Conservation (phyloP, 2,329 filamentous ascomycete species). For the Cercospora sesami region DNA sequence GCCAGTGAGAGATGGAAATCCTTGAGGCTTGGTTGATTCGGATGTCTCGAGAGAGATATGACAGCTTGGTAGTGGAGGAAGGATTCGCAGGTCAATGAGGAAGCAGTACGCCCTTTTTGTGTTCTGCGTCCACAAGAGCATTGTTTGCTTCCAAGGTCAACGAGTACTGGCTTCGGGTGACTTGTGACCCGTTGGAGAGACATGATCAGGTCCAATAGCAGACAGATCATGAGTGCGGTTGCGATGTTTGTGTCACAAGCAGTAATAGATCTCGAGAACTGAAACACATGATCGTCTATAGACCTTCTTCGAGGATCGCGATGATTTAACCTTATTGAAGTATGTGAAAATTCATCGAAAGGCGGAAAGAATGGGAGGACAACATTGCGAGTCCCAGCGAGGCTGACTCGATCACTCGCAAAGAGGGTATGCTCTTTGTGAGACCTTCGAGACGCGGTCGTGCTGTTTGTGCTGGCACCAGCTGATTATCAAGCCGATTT, state of each 20-base stretch:
- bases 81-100: neutral
- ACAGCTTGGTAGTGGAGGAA: neutral
- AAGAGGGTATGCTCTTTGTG: neutral
- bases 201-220: neutral
- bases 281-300: neutral
- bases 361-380: neutral
- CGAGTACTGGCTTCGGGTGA: neutral
- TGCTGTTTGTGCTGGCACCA: neutral
- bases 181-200: neutral
- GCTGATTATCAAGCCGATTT: neutral
- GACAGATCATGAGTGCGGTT: neutral
- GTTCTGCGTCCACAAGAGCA: neutral
- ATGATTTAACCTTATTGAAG: neutral
- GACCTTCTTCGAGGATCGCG: neutral
- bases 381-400: neutral
- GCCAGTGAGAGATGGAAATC: neutral
- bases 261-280: neutral
- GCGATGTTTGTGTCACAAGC: no score
- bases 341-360: neutral
- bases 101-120: neutral
- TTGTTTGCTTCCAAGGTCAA: neutral
- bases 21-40: neutral
- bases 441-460: neutral
- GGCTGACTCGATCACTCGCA: neutral
- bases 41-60: neutral